Evolutionary conservation across 2,329 filamentous ascomycete genomes (phyloP).

Genomic region (Colletotrichum abscissum): DNA sequence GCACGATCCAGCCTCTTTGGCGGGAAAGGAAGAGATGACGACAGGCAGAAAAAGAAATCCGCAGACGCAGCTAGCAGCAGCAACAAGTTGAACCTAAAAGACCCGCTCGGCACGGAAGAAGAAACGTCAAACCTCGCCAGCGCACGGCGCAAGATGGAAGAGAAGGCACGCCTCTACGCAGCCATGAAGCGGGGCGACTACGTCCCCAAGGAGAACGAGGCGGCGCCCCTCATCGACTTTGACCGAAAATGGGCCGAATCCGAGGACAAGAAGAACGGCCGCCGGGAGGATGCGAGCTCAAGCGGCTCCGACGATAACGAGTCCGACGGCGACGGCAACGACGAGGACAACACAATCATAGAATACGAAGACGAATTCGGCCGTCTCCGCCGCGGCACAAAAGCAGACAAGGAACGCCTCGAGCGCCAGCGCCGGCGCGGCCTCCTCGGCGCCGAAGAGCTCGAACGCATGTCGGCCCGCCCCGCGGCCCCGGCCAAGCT

Average conservation of each 20-base stretch:
- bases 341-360: conserved; percentile 70
- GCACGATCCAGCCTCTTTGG: conserved; percentile 78
- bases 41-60: conserved; percentile 66
- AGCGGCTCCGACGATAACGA: conserved; percentile 49
- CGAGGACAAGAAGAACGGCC: conserved; percentile 52
- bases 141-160: conserved; percentile 84
- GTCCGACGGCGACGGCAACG: conserved; percentile 51
- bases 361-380: conserved; percentile 95
- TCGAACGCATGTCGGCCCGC: conserved; percentile 76
- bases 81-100: conserved; percentile 62
- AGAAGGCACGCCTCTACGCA: conserved; percentile 89
- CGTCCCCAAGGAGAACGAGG: conserved; percentile 72
- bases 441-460: conserved; percentile 66
- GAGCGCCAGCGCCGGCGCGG: conserved; percentile 66
- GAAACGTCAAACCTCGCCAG: conserved; percentile 76
- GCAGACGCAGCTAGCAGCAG: conserved; percentile 42
- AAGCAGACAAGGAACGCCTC: conserved; percentile 73
- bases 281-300: conserved; percentile 73
- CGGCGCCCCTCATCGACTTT: conserved; percentile 86
- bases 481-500: conserved; percentile 75
- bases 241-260: conserved; percentile 93
- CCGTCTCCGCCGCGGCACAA: conserved; percentile 79
- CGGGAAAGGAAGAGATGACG: conserved; percentile 57
- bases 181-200: conserved; percentile 92
- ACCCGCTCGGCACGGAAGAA: conserved; percentile 66